Percentiles rank a stretch among this genome's conserved stretches.
Conservation (phyloP, 352 stramenopile genomes). For the Phytophthora pinifolia region DNA sequence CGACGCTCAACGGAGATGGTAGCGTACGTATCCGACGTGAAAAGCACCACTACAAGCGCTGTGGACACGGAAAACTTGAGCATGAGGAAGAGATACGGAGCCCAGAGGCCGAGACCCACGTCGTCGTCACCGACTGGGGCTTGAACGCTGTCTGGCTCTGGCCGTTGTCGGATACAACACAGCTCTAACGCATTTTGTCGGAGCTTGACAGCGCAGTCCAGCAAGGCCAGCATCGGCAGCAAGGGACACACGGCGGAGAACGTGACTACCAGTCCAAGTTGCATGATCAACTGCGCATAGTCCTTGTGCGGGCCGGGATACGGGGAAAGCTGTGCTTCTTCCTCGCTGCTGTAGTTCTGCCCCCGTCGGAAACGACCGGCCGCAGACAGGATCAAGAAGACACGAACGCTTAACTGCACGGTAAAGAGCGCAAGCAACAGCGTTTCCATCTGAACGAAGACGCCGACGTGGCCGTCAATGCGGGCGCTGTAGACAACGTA, state of each 20-base stretch:
- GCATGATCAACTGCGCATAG: conserved; percentile 43
- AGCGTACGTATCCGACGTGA: conserved; percentile 32
- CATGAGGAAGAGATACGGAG: conserved; percentile 31
- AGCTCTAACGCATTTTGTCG: conserved; percentile 47
- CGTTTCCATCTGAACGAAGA: conserved; percentile 45
- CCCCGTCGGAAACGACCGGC: conserved; percentile 8
- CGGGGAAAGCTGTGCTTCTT: conserved; percentile 19
- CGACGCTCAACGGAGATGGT: conserved; percentile 32
- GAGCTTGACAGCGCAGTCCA: conserved; percentile 43
- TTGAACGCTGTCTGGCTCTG: conserved; percentile 30
- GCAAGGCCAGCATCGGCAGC: conserved; percentile 38
- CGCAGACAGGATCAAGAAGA: conserved; percentile 19
- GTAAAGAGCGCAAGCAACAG: conserved; percentile 39
- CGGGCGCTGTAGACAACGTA: conserved; percentile 16
- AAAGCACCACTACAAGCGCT: conserved; percentile 34
- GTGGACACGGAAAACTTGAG: conserved; percentile 33
- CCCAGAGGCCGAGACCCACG: conserved; percentile 31
- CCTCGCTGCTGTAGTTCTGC: conserved; percentile 9
- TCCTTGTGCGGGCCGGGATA: conserved; percentile 40
- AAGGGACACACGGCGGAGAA: conserved; percentile 48
- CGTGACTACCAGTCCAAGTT: conserved; percentile 47
- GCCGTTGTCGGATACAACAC: conserved; percentile 42
- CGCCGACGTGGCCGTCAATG: conserved; percentile 21
- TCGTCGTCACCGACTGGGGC: conserved; percentile 7
- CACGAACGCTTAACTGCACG: conserved; percentile 28